A percentile compares a stretch with the other conserved stretches of the same genome.
Evolutionary conservation across 768 basidiomycete species (phyloP).

Genomic region (Phanerodontia chrysosporium): DNA sequence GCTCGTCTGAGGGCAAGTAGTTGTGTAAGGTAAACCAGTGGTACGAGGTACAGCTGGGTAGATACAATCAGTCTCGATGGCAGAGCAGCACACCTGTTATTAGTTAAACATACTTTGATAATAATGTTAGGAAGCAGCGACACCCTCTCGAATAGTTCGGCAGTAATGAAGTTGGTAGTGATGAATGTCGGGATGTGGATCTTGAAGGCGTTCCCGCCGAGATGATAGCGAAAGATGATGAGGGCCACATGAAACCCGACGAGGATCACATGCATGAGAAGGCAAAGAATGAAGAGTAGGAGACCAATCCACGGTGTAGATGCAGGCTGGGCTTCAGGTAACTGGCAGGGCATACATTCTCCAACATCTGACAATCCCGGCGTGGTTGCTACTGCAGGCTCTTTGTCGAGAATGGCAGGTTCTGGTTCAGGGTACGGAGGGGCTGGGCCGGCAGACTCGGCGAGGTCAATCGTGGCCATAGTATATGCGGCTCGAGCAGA

Average conservation of each 20-base stretch:
- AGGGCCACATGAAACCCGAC: conserved; percentile 3
- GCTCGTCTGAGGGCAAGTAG: not conserved
- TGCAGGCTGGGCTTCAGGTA: not conserved
- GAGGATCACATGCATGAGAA: conserved; percentile 6
- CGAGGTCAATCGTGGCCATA: too few species aligned
- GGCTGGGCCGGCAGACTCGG: too few species aligned
- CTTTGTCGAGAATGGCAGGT: too few species aligned
- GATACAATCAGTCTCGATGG: not conserved
- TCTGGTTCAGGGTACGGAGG: too few species aligned
- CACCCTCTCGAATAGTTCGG: not conserved
- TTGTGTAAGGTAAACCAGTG: conserved; percentile 8
- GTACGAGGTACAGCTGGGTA: conserved; percentile 4
- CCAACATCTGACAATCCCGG: too few species aligned
- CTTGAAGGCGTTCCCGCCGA: not conserved
- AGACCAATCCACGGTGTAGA: not conserved
- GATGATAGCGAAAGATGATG: conserved; percentile 2
- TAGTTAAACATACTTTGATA: not conserved
- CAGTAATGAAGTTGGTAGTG: not conserved
- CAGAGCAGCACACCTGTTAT: not conserved
- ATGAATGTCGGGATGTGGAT: not conserved
- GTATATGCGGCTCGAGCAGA: too few species aligned
- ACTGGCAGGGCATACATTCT: too few species aligned
- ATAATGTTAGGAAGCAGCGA: not conserved
- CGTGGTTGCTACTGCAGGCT: too few species aligned
- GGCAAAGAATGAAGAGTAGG: conserved; percentile 2